These are phyloP conservation scores for Chlorella sp. DNA, from an alignment of 139 green algal species.

Conservation along the genomic window DNA sequence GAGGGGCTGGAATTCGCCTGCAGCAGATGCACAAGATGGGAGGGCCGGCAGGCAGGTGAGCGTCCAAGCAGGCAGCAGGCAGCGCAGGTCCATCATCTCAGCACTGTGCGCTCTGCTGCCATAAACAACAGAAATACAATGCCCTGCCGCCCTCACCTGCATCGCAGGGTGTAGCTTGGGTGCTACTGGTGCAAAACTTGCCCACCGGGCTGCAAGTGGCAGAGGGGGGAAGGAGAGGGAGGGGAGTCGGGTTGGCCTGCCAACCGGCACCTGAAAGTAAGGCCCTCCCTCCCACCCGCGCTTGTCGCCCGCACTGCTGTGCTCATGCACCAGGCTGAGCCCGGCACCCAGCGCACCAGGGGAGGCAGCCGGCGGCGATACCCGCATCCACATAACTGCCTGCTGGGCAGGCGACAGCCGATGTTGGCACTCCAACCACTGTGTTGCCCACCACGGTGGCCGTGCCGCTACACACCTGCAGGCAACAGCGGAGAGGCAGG, in stretches of 20 bases:
- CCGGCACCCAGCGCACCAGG: conserved; percentile 8
- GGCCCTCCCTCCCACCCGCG: too few species aligned
- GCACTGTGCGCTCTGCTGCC: too few species aligned
- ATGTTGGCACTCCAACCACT: background rate
- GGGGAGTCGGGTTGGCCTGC: too few species aligned
- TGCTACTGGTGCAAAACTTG: background rate
- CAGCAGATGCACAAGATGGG: background rate
- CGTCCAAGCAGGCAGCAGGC: too few species aligned
- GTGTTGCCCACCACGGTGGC: background rate
- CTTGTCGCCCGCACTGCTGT: too few species aligned
- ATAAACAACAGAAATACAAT: too few species aligned
- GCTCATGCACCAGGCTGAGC: too few species aligned
- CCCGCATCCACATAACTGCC: background rate
- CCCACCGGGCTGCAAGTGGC: conserved; percentile 2
- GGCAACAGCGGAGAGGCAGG: too few species aligned
- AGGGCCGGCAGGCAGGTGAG: background rate
- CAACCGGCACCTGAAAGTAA: too few species aligned
- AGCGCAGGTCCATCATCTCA: background rate
- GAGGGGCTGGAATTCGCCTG: conserved; percentile 23
- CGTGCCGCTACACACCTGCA: conserved; percentile 19
- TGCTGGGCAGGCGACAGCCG: background rate
- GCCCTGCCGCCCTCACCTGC: too few species aligned
- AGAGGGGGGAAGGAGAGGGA: background rate
- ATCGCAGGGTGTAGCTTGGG: background rate
- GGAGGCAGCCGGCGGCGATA: conserved; percentile 9